Percentiles rank a stretch among this genome's conserved stretches.
phyloP scores from a whole-genome alignment of 306 rosid genomes.

The Acacia crassicarpa region DNA sequence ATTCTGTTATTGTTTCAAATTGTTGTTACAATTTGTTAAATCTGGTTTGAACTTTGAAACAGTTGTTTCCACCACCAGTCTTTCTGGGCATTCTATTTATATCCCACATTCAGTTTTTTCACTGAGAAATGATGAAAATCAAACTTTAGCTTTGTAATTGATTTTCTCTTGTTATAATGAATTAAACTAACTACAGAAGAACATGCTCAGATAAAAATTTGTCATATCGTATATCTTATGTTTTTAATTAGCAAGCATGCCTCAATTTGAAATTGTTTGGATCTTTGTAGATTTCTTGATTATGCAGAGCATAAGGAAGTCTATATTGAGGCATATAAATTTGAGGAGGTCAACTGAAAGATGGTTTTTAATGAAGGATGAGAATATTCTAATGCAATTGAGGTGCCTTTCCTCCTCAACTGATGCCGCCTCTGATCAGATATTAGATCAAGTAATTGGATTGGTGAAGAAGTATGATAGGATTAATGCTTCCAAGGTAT shows the following conservation, averaged over 20 bases:
- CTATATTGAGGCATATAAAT: constrained; percentile 57
- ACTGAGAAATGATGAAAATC: not conserved
- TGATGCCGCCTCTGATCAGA: constrained; percentile 39
- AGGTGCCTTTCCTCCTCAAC: constrained; percentile 45
- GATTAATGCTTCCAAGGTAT: constrained; percentile 63
- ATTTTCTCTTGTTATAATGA: not conserved
- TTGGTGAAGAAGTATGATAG: constrained; percentile 64
- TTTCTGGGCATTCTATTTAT: not conserved
- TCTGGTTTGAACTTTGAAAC: not conserved
- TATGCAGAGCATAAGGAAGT: constrained; percentile 66
- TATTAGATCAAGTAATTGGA: constrained; percentile 57
- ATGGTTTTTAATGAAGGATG: constrained; percentile 35
- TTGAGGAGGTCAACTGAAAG: constrained; percentile 45
- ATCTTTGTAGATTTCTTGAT: constrained; percentile 29
- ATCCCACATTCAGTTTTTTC: not conserved
- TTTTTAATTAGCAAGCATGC: not conserved
- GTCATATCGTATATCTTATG: not conserved
- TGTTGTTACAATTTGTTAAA: not conserved
- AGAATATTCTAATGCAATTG: constrained; percentile 31
- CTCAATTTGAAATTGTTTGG: constrained; percentile 11
- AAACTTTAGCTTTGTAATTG: not conserved
- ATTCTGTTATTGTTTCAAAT: not conserved
- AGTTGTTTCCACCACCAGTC: not conserved
- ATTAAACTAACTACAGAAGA: not conserved
- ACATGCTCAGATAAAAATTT: not conserved